A percentile compares a stretch with the other conserved stretches of the same genome.
Evolutionary conservation across 164 flowering plant genomes (phyloP).

Genomic region (Magnolia sinica): DNA sequence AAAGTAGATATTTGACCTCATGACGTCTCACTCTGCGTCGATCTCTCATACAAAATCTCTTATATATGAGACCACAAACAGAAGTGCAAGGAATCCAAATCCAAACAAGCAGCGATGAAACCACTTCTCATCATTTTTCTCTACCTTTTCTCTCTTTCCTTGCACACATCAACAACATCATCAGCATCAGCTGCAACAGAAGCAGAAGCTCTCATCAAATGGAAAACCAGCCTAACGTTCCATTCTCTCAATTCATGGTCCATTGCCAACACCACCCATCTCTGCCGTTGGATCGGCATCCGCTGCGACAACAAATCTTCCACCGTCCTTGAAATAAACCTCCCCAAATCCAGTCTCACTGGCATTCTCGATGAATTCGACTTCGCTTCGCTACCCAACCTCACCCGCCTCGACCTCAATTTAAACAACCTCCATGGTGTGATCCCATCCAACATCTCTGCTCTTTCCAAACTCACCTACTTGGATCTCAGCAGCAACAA

Average conservation of each 20-base stretch:
- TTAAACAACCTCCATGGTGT: conserved; percentile 29
- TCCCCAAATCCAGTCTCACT: conserved; percentile 14
- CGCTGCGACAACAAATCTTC: conserved; percentile 21
- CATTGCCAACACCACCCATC: conserved; percentile 19
- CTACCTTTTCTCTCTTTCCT: neutral
- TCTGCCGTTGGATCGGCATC: conserved; percentile 44
- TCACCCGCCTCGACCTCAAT: conserved; percentile 30
- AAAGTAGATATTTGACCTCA: too few relatives aligned
- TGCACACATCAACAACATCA: neutral
- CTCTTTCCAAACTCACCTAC: conserved; percentile 25
- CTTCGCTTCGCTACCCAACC: conserved; percentile 36
- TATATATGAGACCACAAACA: neutral
- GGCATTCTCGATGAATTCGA: conserved; percentile 34
- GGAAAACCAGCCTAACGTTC: conserved; percentile 28
- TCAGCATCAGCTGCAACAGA: conserved; percentile 14
- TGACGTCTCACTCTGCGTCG: too few relatives aligned
- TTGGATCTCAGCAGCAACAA: conserved; percentile 37
- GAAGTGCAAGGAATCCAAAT: too few relatives aligned
- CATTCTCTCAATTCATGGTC: conserved; percentile 35
- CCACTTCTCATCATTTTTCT: conserved; percentile 3
- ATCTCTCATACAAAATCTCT: neutral
- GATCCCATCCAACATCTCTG: conserved; percentile 5
- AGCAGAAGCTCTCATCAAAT: conserved; percentile 35
- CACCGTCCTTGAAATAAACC: conserved; percentile 18
- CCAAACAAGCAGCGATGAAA: neutral